Conservation (phyloP, 2,329 filamentous ascomycete genomes). For the Trichoderma sp. region DNA sequence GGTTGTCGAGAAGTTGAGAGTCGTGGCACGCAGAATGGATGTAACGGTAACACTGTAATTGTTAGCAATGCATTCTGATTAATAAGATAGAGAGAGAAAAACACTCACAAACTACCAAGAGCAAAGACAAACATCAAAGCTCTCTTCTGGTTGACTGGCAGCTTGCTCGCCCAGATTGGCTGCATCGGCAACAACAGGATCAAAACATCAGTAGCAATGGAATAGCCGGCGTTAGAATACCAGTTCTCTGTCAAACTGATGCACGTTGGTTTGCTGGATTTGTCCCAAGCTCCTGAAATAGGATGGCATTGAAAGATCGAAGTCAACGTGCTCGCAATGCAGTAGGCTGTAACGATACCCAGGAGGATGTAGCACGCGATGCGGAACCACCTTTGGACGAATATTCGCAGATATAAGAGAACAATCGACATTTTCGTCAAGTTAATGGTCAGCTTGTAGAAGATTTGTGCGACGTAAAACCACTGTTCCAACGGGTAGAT, state of each 20-base stretch:
- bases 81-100: background rate
- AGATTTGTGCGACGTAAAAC: conserved; percentile 52
- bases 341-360: conserved; percentile 45
- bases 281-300: conserved; percentile 46
- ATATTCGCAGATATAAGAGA: conserved; percentile 54
- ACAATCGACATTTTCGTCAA: conserved; percentile 53
- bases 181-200: conserved; percentile 48
- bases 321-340: conserved; percentile 42
- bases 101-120: conserved; percentile 43
- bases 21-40: conserved; percentile 42
- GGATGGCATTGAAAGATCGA: conserved; percentile 53
- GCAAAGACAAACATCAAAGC: conserved; percentile 43
- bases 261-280: conserved; percentile 41
- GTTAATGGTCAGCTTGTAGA: conserved; percentile 55
- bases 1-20: conserved; percentile 39
- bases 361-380: conserved; percentile 43
- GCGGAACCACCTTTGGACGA: conserved; percentile 47
- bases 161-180: conserved; percentile 45
- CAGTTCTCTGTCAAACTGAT: conserved; percentile 47
- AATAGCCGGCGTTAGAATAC: conserved; percentile 49
- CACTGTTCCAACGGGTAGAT: conserved; percentile 32
- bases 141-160: conserved; percentile 41
- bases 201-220: conserved; percentile 46
- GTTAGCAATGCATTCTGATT: background rate
- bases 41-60: conserved; percentile 38